Evolutionary conservation across 768 basidiomycete genomes (phyloP).

Genomic region (Lentinula boryana): DNA sequence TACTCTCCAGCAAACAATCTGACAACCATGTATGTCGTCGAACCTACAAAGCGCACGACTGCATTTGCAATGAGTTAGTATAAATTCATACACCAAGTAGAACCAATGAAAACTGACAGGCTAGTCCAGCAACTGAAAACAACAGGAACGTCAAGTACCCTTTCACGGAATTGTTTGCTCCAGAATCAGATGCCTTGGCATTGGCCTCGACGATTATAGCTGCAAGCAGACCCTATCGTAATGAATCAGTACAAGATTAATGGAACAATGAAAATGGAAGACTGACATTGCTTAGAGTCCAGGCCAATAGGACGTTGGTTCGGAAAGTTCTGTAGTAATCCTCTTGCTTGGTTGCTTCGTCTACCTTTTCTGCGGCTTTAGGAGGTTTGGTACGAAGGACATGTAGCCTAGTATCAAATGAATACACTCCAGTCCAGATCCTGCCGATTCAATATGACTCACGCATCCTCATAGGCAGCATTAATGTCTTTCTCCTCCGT

Average conservation of each 20-base stretch:
- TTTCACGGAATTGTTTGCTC: conserved; percentile 53
- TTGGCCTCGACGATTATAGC: conserved; percentile 62
- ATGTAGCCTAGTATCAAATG: conserved; percentile 35
- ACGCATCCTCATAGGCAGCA: conserved; percentile 84
- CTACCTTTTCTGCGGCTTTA: conserved; percentile 58
- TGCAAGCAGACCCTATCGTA: conserved; percentile 54
- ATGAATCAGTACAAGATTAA: background rate
- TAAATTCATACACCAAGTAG: background rate
- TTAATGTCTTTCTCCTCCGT: conserved; percentile 87
- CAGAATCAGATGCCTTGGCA: conserved; percentile 38
- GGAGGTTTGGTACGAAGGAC: conserved; percentile 75
- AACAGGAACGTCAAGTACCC: conserved; percentile 89
- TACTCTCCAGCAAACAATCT: conserved; percentile 89
- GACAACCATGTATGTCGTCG: conserved; percentile 75
- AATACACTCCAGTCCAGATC: background rate
- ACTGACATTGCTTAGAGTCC: conserved; percentile 81
- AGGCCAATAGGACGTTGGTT: conserved; percentile 87
- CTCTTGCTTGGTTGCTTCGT: conserved; percentile 61
- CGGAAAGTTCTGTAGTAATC: conserved; percentile 88
- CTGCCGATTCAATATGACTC: background rate
- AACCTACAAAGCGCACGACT: conserved; percentile 86
- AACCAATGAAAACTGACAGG: conserved; percentile 53
- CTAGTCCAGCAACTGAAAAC: conserved; percentile 83
- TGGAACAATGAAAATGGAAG: background rate
- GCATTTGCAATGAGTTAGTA: background rate